phyloP scores from a whole-genome alignment of 139 green algal genomes.

The Tetradesmus obliquus region DNA sequence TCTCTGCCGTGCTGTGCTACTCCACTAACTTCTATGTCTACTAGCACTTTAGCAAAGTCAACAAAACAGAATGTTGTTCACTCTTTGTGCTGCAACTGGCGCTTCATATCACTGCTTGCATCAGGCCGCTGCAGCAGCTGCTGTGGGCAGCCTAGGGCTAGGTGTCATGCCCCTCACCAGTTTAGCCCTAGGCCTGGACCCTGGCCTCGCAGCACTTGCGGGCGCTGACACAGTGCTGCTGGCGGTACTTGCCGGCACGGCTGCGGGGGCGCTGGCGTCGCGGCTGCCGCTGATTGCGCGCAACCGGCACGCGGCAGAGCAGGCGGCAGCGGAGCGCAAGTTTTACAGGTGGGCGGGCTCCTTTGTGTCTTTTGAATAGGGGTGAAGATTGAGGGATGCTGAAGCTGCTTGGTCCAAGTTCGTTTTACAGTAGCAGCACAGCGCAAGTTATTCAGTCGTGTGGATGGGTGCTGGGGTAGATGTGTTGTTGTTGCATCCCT shows the following conservation, averaged over 20 bases:
- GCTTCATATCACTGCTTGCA: too few species aligned
- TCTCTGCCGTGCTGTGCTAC: too few species aligned
- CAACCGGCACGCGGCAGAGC: slow-evolving; percentile 43
- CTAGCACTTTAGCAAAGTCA: too few species aligned
- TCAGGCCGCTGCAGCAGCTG: slow-evolving; percentile 38
- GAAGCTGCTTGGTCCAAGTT: neutral
- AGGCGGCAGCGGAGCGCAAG: slow-evolving; percentile 53
- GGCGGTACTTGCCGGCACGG: slow-evolving; percentile 51
- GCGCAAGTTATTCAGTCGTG: neutral
- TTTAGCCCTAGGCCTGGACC: slow-evolving; percentile 38
- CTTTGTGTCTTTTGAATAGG: too few species aligned
- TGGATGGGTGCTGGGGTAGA: neutral
- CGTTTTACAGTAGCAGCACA: too few species aligned
- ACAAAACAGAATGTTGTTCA: too few species aligned
- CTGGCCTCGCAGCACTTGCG: neutral
- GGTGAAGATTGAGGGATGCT: neutral
- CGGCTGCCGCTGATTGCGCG: neutral
- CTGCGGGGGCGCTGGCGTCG: slow-evolving; percentile 20
- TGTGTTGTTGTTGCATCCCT: neutral
- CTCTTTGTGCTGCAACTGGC: too few species aligned
- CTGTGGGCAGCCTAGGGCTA: slow-evolving; percentile 17
- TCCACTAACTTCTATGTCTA: too few species aligned
- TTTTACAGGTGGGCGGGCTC: slow-evolving; percentile 52
- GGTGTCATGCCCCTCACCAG: slow-evolving; percentile 25
- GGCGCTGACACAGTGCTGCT: slow-evolving; percentile 44